These are phyloP conservation scores for Sanghuangporus sanghuang DNA, from an alignment of 1,284 basidiomycete genomes.

Conservation along the genomic window DNA sequence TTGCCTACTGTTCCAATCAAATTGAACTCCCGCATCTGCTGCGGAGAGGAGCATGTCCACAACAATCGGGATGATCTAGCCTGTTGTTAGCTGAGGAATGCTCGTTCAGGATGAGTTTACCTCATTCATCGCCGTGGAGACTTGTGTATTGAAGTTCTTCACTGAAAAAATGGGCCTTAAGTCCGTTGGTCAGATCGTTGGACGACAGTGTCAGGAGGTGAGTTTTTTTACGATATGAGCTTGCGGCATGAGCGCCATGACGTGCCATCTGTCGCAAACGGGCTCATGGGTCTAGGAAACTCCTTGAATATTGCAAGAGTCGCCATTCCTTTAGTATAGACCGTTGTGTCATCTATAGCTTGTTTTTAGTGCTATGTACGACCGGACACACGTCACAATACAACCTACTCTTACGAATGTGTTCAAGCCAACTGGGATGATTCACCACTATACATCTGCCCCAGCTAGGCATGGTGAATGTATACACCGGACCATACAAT, in stretches of 20 bases:
- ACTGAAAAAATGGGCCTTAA: constrained; percentile 19
- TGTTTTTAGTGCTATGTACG: not conserved
- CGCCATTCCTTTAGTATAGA: constrained; percentile 19
- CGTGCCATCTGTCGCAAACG: constrained; percentile 21
- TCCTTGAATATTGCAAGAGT: constrained; percentile 20
- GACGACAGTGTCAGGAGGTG: not conserved
- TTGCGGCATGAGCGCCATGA: constrained; percentile 21
- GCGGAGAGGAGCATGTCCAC: constrained; percentile 13
- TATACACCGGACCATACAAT: constrained; percentile 23
- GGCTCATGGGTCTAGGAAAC: constrained; percentile 21
- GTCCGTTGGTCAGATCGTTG: not conserved
- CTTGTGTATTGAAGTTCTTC: constrained; percentile 20
- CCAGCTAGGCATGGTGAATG: constrained; percentile 23
- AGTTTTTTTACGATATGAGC: constrained; percentile 19
- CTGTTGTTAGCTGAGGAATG: not conserved
- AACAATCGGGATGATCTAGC: constrained; percentile 18
- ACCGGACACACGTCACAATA: not conserved
- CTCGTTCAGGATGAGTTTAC: constrained; percentile 11
- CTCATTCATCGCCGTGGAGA: constrained; percentile 20
- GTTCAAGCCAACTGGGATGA: constrained; percentile 25
- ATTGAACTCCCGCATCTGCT: constrained; percentile 6
- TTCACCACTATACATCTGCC: constrained; percentile 24
- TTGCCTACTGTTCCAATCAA: constrained; percentile 22
- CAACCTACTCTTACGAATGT: constrained; percentile 21
- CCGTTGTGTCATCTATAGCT: constrained; percentile 16